Evolutionary conservation across 176 grass and related monocot species (phyloP).

Genomic region (barley (Hordeum vulgare)): DNA sequence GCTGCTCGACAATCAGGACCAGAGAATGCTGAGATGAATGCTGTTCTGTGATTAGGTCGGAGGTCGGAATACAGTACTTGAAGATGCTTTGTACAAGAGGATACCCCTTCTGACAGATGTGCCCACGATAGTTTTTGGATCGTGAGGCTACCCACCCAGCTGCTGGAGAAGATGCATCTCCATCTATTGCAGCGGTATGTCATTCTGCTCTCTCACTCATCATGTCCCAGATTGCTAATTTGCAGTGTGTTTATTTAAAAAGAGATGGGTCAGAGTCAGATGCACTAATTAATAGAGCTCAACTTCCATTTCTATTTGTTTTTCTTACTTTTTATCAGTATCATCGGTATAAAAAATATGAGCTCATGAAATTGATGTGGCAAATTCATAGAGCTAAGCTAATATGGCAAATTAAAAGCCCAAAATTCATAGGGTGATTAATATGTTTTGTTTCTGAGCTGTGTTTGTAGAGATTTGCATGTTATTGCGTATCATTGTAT

Average conservation of each 20-base stretch:
- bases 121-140: slow-evolving; percentile 70
- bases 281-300: neutral
- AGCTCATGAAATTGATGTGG: no score
- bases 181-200: slow-evolving; percentile 68
- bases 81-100: slow-evolving; percentile 42
- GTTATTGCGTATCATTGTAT: no score
- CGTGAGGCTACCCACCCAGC: slow-evolving; percentile 78
- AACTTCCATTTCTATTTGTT: neutral
- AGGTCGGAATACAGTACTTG: slow-evolving; percentile 60
- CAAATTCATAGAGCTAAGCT: no score
- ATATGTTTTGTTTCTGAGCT: no score
- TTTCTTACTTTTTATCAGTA: neutral
- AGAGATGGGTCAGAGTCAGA: no score
- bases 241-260: no score
- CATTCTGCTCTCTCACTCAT: neutral
- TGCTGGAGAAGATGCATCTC: slow-evolving; percentile 59
- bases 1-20: neutral
- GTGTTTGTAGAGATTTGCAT: no score
- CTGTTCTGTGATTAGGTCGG: slow-evolving; percentile 33
- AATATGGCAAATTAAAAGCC: no score
- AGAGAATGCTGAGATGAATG: neutral
- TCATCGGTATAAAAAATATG: neutral
- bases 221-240: neutral
- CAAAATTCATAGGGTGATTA: no score
- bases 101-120: slow-evolving; percentile 53